Conservation (phyloP, 306 rosid species). For the Citrullus colocynthis region DNA sequence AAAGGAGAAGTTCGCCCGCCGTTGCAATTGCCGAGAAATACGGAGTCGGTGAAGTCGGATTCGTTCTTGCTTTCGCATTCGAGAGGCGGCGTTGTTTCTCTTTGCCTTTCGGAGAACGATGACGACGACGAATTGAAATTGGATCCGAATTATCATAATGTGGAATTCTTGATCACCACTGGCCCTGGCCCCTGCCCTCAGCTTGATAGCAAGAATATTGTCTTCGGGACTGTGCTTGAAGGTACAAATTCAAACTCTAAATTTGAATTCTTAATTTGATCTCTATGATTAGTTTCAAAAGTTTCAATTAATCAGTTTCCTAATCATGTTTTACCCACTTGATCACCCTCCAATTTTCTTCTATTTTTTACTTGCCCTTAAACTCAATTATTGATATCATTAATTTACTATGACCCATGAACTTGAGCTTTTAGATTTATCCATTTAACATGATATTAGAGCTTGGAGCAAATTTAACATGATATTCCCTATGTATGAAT, state of each 20-base stretch:
- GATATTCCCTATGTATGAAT: too few relatives aligned
- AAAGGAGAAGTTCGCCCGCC: slow-evolving; percentile 81
- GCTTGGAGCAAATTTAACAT: too few relatives aligned
- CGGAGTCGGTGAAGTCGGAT: slow-evolving; percentile 49
- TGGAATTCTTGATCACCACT: slow-evolving; percentile 74
- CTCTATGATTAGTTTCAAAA: neutral
- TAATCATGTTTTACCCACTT: neutral
- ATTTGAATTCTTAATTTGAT: neutral
- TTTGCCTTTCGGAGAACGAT: slow-evolving; percentile 63
- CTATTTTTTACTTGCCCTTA: neutral
- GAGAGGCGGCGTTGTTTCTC: slow-evolving; percentile 64
- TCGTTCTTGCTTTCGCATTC: slow-evolving; percentile 60
- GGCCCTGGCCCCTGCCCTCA: slow-evolving; percentile 89
- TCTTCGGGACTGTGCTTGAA: slow-evolving; percentile 78
- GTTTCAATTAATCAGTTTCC: neutral
- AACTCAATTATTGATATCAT: neutral
- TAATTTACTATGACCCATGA: too few relatives aligned
- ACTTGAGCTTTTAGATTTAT: too few relatives aligned
- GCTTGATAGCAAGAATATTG: slow-evolving; percentile 64
- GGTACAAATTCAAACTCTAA: slow-evolving; percentile 22
- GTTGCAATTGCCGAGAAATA: slow-evolving; percentile 35
- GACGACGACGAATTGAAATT: slow-evolving; percentile 63
- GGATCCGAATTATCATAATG: slow-evolving; percentile 58
- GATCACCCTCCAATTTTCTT: neutral
- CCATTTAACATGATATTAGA: too few relatives aligned